Base-by-base conservation (phyloP, 2,329 filamentous ascomycete species). In the Colletotrichum coccodes region DNA sequence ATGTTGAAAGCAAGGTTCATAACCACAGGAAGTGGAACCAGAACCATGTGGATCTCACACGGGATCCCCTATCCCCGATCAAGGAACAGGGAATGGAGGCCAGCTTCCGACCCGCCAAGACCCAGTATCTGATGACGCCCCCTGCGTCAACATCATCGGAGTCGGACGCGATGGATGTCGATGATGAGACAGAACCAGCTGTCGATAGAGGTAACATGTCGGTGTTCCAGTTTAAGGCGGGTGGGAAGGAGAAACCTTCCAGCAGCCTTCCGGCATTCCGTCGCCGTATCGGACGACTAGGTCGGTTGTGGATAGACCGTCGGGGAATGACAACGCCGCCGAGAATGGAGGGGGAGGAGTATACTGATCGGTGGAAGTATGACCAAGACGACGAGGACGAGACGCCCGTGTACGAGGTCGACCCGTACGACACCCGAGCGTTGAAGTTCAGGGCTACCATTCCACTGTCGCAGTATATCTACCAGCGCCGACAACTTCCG, bases 1-100 rank as follows among this genome's bases (percentile, higher is more conserved):
- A 97, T 76, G 94, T 98, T 78, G 93, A 97, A 79, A 90, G 90
- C 74, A 95, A 97, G 80, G 90, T 97, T 62, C 88, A 92, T 75
- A 95, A 96, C 80, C 95, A 98, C 81, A 90, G 92, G 74, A 91
- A 92, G 78, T 98, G 95, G 94, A 98, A 98, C 81, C 87, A 93
- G 74, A 92, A 93, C 76, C 94, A 94, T 83, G 89, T 97, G 75
- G 95, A 98, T 82, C 87, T 94, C 77, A 98, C 95, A 70, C 90
- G 91, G 82, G 91, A 91, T 72, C 94, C 95, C 58, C 87, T 98
- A 72, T 94, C 93, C 58, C 94, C 94, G 26, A 89, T 93, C 49
- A 85, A 89, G 75, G 91, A 94, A 68, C 85, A 88, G 72, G 84
- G 82, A 47, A 84, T 85, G 73, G 86, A 91, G 71, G 80, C 86